Evolutionary conservation across 2,329 filamentous ascomycete genomes (phyloP).

Genomic region (Dendrostoma leiphaemia): DNA sequence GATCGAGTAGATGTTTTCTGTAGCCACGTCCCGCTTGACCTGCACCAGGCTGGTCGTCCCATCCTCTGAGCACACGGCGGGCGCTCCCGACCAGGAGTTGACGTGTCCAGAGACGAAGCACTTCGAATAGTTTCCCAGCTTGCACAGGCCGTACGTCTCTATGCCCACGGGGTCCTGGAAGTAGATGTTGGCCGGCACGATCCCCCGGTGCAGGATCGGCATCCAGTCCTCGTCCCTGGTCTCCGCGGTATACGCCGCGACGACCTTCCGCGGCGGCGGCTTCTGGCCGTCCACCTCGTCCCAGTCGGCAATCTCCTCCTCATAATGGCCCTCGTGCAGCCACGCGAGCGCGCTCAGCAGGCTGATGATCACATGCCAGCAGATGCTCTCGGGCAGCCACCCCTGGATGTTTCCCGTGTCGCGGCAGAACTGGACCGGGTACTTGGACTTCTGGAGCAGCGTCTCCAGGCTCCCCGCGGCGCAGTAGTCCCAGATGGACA

Average conservation of each 20-base stretch:
- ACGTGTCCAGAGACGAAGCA: conserved; percentile 39
- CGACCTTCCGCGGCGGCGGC: neutral
- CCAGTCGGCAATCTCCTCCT: conserved; percentile 18
- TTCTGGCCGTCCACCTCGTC: neutral
- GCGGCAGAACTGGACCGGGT: conserved; percentile 11
- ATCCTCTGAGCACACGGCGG: conserved; percentile 25
- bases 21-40: conserved; percentile 20
- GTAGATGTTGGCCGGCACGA: conserved; percentile 48
- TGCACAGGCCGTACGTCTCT: conserved; percentile 53
- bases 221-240: conserved; percentile 36
- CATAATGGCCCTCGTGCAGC: conserved; percentile 47
- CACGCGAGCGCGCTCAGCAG: conserved; percentile 49
- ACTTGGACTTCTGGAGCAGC: conserved; percentile 30
- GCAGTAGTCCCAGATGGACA: conserved; percentile 48
- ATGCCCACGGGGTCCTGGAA: conserved; percentile 45
- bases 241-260: conserved; percentile 2
- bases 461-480: conserved; percentile 47
- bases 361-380: conserved; percentile 53
- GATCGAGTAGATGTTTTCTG: conserved; percentile 12
- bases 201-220: conserved; percentile 48
- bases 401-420: neutral
- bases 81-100: conserved; percentile 4
- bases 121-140: conserved; percentile 48
- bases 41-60: conserved; percentile 16
- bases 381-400: conserved; percentile 50